These are phyloP conservation scores for Carex sylvatica DNA, from an alignment of 202 grass and related monocot species.

Conservation along the genomic window DNA sequence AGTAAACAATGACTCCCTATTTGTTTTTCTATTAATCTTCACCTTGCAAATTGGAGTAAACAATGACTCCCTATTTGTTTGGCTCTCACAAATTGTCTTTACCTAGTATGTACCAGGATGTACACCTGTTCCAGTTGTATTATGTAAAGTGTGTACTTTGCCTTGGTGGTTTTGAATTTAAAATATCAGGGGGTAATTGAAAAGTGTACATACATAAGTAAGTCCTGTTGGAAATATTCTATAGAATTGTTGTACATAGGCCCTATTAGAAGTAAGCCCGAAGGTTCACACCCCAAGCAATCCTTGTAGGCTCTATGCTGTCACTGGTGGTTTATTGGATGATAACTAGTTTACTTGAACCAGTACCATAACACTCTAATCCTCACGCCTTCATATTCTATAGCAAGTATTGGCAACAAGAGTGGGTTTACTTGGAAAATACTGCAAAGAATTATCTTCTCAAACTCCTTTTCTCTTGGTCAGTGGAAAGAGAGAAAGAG, in stretches of 20 bases:
- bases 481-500: neutral
- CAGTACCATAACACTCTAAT: neutral
- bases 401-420: neutral
- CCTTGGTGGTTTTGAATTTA: neutral
- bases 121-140: neutral
- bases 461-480: neutral
- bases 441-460: neutral
- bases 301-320: neutral
- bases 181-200: neutral
- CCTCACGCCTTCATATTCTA: neutral
- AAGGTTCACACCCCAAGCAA: neutral
- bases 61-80: neutral
- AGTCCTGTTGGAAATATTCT: neutral
- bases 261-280: neutral
- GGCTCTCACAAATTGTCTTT: neutral
- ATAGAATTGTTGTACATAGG: neutral
- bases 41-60: neutral
- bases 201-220: neutral
- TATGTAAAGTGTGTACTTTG: neutral
- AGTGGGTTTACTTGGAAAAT: neutral
- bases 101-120: neutral
- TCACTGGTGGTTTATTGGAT: neutral
- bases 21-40: neutral
- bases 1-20: neutral
- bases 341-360: neutral